Evolutionary conservation across 306 rosid species (phyloP).

Genomic region (Glycine latifolia): DNA sequence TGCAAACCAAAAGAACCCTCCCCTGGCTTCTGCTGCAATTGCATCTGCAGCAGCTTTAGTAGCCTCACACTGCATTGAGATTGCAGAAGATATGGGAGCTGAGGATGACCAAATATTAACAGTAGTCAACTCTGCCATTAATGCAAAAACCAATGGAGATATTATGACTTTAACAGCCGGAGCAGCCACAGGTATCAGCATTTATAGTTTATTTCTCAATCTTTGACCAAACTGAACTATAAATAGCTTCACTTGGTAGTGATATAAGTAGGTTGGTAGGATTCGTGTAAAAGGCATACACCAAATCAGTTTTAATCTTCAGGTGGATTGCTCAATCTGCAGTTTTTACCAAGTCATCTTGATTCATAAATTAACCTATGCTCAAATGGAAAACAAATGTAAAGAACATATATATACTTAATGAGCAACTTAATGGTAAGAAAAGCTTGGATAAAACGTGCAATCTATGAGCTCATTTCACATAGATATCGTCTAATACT

Average conservation of each 20-base stretch:
- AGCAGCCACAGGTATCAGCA: constrained; percentile 84
- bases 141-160: constrained; percentile 87
- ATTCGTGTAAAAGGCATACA: neutral
- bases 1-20: constrained; percentile 52
- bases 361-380: constrained; percentile 10
- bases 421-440: constrained; percentile 16
- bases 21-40: constrained; percentile 67
- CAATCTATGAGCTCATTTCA: neutral
- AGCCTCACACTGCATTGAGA: constrained; percentile 96
- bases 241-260: constrained; percentile 5
- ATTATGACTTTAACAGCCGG: constrained; percentile 94
- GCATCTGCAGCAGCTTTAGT: constrained; percentile 95
- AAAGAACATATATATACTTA: neutral
- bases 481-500: constrained; percentile 4
- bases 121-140: constrained; percentile 83
- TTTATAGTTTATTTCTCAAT: constrained; percentile 18
- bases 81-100: constrained; percentile 98
- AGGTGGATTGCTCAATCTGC: constrained; percentile 8
- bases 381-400: neutral
- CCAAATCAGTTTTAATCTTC: constrained; percentile 14
- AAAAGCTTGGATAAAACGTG: neutral
- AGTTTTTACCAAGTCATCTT: neutral
- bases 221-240: constrained; percentile 22
- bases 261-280: constrained; percentile 9
- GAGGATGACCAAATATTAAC: constrained; percentile 73